These are phyloP conservation scores for Zymoseptoria pseudotritici DNA, from an alignment of 2,329 filamentous ascomycete genomes.

Conservation along the genomic window DNA sequence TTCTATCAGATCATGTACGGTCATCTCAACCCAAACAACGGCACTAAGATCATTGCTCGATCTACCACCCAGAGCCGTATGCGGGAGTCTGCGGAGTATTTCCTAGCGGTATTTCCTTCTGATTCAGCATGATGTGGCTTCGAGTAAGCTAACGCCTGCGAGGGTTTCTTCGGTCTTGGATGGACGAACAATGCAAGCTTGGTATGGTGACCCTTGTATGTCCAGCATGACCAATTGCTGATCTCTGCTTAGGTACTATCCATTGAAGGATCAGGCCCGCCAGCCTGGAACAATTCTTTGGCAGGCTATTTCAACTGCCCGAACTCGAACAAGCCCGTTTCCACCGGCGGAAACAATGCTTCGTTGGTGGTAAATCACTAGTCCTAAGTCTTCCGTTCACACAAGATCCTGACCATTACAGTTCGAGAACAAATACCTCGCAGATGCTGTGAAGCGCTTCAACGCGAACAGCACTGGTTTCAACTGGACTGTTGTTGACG, in stretches of 20 bases:
- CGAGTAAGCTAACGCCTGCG: not conserved
- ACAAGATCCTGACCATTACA: slow-evolving; percentile 21
- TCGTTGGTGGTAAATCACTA: slow-evolving; percentile 19
- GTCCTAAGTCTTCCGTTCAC: not conserved
- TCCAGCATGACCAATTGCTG: not conserved
- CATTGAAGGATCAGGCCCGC: slow-evolving; percentile 47
- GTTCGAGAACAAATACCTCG: slow-evolving; percentile 61
- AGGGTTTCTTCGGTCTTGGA: slow-evolving; percentile 66
- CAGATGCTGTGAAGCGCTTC: slow-evolving; percentile 56
- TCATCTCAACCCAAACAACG: slow-evolving; percentile 59
- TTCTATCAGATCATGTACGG: slow-evolving; percentile 71
- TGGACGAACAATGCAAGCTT: slow-evolving; percentile 49
- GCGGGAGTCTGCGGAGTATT: slow-evolving; percentile 70
- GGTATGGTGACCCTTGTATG: slow-evolving; percentile 1
- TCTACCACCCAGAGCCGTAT: slow-evolving; percentile 73
- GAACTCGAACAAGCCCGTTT: slow-evolving; percentile 26
- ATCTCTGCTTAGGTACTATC: slow-evolving; percentile 47
- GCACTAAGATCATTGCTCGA: slow-evolving; percentile 64
- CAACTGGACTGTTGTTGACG: slow-evolving; percentile 56
- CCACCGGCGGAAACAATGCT: slow-evolving; percentile 47
- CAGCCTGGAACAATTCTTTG: slow-evolving; percentile 57
- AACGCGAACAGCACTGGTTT: slow-evolving; percentile 33
- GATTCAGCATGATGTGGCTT: not conserved
- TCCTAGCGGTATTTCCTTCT: slow-evolving; percentile 46
- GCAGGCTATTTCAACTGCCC: slow-evolving; percentile 49